Evolutionary conservation across 192 early-diverging fungal genomes (phyloP), one percentile per base, ranked within the genome.

Genomic region (Cladochytrium replicatum): DNA sequence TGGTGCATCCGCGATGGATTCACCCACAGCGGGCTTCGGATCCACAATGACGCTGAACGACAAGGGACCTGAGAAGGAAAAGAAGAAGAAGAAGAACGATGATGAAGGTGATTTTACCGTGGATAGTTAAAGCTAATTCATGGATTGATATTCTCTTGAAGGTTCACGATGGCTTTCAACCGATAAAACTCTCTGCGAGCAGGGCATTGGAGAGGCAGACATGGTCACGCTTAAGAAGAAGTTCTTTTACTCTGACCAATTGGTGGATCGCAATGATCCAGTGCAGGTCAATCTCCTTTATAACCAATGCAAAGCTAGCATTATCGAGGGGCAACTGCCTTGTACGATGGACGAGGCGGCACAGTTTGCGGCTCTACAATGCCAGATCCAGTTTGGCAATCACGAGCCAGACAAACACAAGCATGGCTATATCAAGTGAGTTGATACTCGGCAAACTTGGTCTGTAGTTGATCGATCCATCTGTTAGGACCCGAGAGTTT

Each of bases 191-290:
- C 52, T 80, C 9, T 55, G 69, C 0, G 75, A 80, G 43, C 75
- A 80, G 58, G 65, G 73, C 31, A 29, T 80, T 4, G 50, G 46
- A 26, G 69, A 75, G 24, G 50, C 45, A 0, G 67, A 71, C 43
- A 41, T 51, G 9, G 68, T 80, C 21, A 42, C 77, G 8, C 63
- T 80, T 1, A 77, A 77, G 30, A 80, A 80, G 46, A 80, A 80
- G 54, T 80, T 80, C 44, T 80, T 76, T 29, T 75, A 63, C 45
- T 67, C 77, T 7, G 77, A 80, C 43, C 67, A 72, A 46, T 76
- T 68, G 48, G 62, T 80, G 29, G 76, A 80, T 50, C 55, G 76
- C 15, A 67, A 65, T 41, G 77, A 80, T 55, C 72, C 69, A 1
- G 60, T 80, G n/a, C 77, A 80, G 49, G 43, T 80, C 7, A 75